A percentile compares a stretch with the other conserved stretches of the same genome.
Evolutionary conservation across 1,284 basidiomycete genomes (phyloP).

Genomic region (Ceratobasidium sp.): DNA sequence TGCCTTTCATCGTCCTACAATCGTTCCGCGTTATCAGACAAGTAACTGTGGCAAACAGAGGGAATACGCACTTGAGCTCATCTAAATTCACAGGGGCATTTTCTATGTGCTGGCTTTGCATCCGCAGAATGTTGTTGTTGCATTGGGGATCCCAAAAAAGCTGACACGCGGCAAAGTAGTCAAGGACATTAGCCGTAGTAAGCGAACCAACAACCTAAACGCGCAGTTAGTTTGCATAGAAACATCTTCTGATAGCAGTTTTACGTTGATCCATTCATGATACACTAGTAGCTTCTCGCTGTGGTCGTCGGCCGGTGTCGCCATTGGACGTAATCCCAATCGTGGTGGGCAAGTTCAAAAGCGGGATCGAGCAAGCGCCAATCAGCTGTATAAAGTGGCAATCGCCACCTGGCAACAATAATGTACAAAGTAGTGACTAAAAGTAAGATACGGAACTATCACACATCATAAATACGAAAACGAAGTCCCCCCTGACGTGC

Average conservation of each 20-base stretch:
- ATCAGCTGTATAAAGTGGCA: slow-evolving; percentile 4
- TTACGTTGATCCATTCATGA: slow-evolving; percentile 42
- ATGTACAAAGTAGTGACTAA: background rate
- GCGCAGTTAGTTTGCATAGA: no score
- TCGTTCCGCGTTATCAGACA: slow-evolving; percentile 31
- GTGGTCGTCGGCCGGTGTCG: slow-evolving; percentile 42
- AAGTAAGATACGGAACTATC: background rate
- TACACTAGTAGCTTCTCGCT: slow-evolving; percentile 39
- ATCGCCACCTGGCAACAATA: background rate
- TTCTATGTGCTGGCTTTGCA: slow-evolving; percentile 87
- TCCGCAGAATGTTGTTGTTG: slow-evolving; percentile 85
- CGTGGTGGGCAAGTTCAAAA: background rate
- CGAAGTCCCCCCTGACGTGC: background rate
- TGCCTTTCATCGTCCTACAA: slow-evolving; percentile 76
- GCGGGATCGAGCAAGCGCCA: background rate
- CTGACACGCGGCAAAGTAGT: slow-evolving; percentile 81
- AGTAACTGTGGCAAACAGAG: slow-evolving; percentile 15
- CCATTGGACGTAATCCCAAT: slow-evolving; percentile 18
- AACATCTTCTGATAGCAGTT: no score
- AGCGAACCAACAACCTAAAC: slow-evolving; percentile 63
- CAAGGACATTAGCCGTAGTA: slow-evolving; percentile 76
- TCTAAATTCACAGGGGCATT: slow-evolving; percentile 73
- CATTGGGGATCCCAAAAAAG: slow-evolving; percentile 90
- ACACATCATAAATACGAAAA: background rate
- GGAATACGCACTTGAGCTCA: slow-evolving; percentile 69